Evolutionary conservation across 306 rosid species (phyloP), one percentile per base, ranked within the genome.

Genomic region (Dalbergia oliveri): DNA sequence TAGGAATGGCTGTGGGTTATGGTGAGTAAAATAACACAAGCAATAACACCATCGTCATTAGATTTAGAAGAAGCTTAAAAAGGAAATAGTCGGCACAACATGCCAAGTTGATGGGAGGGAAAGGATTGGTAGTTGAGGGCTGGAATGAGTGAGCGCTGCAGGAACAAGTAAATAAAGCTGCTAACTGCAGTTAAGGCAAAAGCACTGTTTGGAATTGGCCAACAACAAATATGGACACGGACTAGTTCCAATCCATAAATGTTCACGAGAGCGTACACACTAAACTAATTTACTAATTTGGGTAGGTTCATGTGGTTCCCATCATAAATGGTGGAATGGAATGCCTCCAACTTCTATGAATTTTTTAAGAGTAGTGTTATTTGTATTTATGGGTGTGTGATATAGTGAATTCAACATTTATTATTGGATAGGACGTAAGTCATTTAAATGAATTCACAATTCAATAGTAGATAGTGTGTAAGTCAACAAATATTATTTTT

Each of bases 211-310:
- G 58, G 84, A 65, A 75, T 50, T 66, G 70, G 78, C 64, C 72
- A 59, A 43, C 49, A 67, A 14, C 31, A 26, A 0, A 16, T 26
- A 65, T 56, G 53, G 54, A 77, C 11, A 50, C 45, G 49, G 78
- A 44, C 78, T 61, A 37, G 4, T 82, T 73, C 63, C 54, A 71
- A 78, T 73, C 68, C 54, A 71, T 65, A 33, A 61, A 59, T 53
- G 31, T 44, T 72, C 83, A 66, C 60, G 76, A n/a, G 64, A 54
- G 23, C 18, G 9, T 13, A n/a, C 61, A 72, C 47, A 23, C 49
- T 4, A 10, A 80, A 80, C 76, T 33, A 26, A 75, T 74, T 81
- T 73, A 80, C 76, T 33, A 26, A 75, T 74, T 81, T 73, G 18
- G 69, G 80, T 33, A 61, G 80, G 58, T 80, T 54, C 65, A 44